phyloP scores from a whole-genome alignment of 2,329 filamentous ascomycete genomes.

The Neocatenulostroma microsporum region DNA sequence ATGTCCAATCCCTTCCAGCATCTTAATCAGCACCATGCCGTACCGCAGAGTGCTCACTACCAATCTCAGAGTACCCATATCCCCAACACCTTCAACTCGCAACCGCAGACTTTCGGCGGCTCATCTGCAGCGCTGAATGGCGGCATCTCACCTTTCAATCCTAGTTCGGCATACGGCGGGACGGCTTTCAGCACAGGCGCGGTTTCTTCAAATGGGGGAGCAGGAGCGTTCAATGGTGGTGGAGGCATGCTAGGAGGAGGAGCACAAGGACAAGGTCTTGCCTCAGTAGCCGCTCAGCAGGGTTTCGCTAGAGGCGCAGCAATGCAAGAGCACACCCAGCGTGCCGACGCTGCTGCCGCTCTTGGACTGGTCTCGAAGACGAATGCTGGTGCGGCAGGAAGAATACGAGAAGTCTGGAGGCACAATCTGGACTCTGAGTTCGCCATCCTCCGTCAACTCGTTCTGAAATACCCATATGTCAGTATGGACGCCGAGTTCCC shows the following conservation, averaged over 20 bases:
- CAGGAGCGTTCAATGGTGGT: slow-evolving; percentile 23
- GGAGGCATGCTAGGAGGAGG: slow-evolving; percentile 23
- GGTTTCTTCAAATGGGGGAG: slow-evolving; percentile 11
- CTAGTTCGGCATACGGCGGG: slow-evolving; percentile 22
- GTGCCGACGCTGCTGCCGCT: slow-evolving; percentile 32
- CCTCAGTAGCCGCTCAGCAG: slow-evolving; percentile 79
- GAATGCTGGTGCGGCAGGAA: slow-evolving; percentile 60
- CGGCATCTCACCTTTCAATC: slow-evolving; percentile 32
- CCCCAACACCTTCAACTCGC: slow-evolving; percentile 36
- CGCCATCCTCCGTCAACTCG: slow-evolving; percentile 68
- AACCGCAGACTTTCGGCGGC: slow-evolving; percentile 23
- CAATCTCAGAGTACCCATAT: slow-evolving; percentile 22
- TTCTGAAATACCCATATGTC: slow-evolving; percentile 90
- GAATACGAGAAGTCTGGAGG: slow-evolving; percentile 95
- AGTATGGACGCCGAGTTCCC: slow-evolving; percentile 99
- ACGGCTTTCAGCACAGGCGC: slow-evolving; percentile 26
- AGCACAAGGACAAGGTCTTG: slow-evolving; percentile 56
- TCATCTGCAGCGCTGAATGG: slow-evolving; percentile 34
- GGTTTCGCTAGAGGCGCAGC: slow-evolving; percentile 69
- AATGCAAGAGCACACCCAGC: slow-evolving; percentile 40
- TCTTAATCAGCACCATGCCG: slow-evolving; percentile 40
- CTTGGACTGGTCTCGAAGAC: slow-evolving; percentile 47
- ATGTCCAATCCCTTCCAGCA: slow-evolving; percentile 54
- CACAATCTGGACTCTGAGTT: slow-evolving; percentile 89
- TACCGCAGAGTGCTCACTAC: slow-evolving; percentile 25